Percentiles rank a stretch among this genome's conserved stretches.
These are phyloP conservation scores for Alectoria sarmentosa DNA, from an alignment of 495 filamentous ascomycete species.

Conservation along the genomic window DNA sequence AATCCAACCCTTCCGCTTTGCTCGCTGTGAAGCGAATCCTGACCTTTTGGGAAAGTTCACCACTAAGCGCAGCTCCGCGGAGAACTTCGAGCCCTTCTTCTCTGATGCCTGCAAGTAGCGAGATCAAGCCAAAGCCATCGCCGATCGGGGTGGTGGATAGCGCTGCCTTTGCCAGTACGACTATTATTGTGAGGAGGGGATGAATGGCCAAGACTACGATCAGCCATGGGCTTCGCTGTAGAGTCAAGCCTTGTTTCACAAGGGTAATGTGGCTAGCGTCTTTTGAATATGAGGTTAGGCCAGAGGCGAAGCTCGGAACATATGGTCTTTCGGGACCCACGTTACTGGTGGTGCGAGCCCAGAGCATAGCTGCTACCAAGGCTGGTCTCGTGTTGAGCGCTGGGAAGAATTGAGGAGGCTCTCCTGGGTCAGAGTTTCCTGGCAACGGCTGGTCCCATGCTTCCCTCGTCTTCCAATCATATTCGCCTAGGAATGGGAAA, in stretches of 20 bases:
- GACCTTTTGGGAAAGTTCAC: neutral
- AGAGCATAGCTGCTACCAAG: constrained; percentile 9
- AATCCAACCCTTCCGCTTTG: neutral
- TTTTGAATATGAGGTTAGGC: neutral
- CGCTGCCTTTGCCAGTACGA: constrained; percentile 1
- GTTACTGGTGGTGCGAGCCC: constrained; percentile 1
- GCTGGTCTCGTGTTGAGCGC: neutral
- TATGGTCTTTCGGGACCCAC: neutral
- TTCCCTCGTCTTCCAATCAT: neutral
- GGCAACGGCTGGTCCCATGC: neutral
- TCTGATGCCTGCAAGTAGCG: constrained; percentile 3
- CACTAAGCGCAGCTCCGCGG: constrained; percentile 3
- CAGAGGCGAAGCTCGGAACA: neutral
- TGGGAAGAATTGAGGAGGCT: neutral
- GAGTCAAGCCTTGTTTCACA: neutral
- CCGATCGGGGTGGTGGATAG: constrained; percentile 9
- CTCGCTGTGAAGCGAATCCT: neutral
- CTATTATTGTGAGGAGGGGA: constrained; percentile 9
- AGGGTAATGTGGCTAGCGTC: neutral
- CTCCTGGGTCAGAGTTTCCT: neutral
- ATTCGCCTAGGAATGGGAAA: neutral
- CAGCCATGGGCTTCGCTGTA: constrained; percentile 1
- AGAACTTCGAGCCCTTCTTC: neutral
- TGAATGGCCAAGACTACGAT: constrained; percentile 12
- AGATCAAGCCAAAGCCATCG: constrained; percentile 12